These are phyloP conservation scores for Apophysomyces elegans DNA, from an alignment of 371 early-diverging fungal genomes.

Conservation along the genomic window DNA sequence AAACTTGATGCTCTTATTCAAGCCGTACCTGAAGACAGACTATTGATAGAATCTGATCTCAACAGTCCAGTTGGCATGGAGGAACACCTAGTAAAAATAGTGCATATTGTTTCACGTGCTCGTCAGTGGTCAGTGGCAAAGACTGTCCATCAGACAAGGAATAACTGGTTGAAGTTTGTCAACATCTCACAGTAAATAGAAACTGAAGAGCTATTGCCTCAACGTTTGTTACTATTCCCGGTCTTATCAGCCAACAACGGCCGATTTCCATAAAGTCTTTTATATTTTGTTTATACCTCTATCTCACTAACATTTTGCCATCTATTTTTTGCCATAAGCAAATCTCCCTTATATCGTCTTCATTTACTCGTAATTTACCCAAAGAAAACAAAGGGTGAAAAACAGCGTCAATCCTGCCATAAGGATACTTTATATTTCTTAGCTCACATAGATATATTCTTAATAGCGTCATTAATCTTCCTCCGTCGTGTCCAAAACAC, in stretches of 20 bases:
- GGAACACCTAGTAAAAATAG: conserved; percentile 61
- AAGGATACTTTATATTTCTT: neutral
- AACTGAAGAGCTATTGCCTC: neutral
- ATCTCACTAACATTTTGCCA: no score
- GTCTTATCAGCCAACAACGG: no score
- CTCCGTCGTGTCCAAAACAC: conserved; percentile 54
- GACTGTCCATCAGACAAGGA: conserved; percentile 52
- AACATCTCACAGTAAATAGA: neutral
- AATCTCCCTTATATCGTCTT: no score
- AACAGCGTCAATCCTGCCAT: no score
- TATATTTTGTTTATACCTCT: no score
- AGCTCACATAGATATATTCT: neutral
- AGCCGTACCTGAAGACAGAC: conserved; percentile 72
- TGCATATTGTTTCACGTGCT: conserved; percentile 64
- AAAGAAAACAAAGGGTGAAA: no score
- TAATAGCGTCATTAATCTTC: conserved; percentile 27
- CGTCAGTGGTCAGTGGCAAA: conserved; percentile 69
- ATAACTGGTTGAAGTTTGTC: conserved; percentile 72
- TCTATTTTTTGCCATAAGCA: no score
- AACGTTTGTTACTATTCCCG: neutral
- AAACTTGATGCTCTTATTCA: conserved; percentile 58
- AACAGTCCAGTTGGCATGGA: conserved; percentile 64
- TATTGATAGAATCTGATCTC: conserved; percentile 86
- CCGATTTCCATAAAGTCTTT: no score
- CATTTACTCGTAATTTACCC: no score